Evolutionary conservation across 2,329 filamentous ascomycete species (phyloP), one percentile per base, ranked within the genome.

Genomic region (Cordyceps pruinosa): DNA sequence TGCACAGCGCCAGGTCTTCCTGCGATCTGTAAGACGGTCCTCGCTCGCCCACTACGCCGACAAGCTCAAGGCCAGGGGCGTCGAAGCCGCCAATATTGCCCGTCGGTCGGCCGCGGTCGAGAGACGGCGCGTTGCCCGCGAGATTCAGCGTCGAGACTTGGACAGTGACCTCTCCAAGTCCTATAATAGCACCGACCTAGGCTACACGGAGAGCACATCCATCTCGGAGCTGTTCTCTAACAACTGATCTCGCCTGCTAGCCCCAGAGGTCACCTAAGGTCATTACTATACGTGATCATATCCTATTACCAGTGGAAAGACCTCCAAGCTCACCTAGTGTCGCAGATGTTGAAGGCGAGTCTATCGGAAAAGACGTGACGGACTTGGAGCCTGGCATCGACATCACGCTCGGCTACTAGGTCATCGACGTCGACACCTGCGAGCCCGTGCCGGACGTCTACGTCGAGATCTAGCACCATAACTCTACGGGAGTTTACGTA

Each of bases 181-280:
- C 17, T 68, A 72, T 41, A 74, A 77, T 63, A 62, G 70, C 56
- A 73, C 73, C 8, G 66, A 68, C 26, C 57, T 65, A n/a, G 66
- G 66, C 6, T 72, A 69, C 60, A 69, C 64, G 10, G 45, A 62
- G 5, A 60, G 66, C 28, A 70, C 70, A 2, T 62, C 66, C 10
- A 61, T 69, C 7, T 62, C 63, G 48, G 66, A 61, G 58, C 65
- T 76, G 9, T 77, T 77, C 59, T 65, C 70, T 2, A 68, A 68
- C 23, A 71, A 72, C 50, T 69, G 67, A 30, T 72, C 74, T n/a
- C 82, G 79, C 54, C 69, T 79, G 13, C 68, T 81, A 25, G 75
- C 71, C 4, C 76, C 77, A 0, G 78, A 81, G 61, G 75, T 75
- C 12, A 80, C 76, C 3, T 70, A 79, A 63, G 78, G 78, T 2